Conservation (phyloP, 2,329 filamentous ascomycete genomes). For the Aspergillus vadensis region DNA sequence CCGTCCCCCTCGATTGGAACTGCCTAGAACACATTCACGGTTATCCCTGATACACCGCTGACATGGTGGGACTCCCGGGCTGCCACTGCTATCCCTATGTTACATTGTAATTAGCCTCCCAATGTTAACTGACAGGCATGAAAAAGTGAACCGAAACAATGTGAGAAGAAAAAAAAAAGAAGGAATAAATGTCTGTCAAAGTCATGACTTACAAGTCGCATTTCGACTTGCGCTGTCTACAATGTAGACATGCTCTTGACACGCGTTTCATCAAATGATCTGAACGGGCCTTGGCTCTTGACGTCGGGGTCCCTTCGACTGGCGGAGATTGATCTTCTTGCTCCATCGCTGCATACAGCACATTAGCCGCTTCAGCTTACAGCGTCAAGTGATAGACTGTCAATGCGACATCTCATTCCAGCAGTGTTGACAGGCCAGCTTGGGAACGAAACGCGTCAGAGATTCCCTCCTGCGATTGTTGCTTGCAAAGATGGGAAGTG, state of each 20-base stretch:
- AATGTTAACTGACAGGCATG: background rate
- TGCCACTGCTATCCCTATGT: constrained; percentile 48
- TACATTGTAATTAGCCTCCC: constrained; percentile 4
- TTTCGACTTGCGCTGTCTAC: constrained; percentile 53
- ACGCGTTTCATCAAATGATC: constrained; percentile 47
- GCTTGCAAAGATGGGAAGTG: background rate
- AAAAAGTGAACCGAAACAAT: background rate
- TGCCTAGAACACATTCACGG: constrained; percentile 61
- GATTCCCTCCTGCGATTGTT: background rate
- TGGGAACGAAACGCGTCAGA: background rate
- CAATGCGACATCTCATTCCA: constrained; percentile 1
- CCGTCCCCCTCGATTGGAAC: constrained; percentile 61
- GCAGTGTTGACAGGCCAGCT: background rate
- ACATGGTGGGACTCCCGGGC: constrained; percentile 56
- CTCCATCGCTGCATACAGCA: constrained; percentile 14
- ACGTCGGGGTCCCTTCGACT: constrained; percentile 14
- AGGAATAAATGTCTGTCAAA: background rate
- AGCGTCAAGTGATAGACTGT: background rate
- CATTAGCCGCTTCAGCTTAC: background rate
- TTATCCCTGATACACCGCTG: constrained; percentile 60
- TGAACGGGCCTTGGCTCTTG: constrained; percentile 26
- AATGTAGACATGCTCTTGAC: constrained; percentile 52
- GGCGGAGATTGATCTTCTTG: constrained; percentile 21
- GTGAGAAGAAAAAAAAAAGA: background rate
- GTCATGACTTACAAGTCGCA: constrained; percentile 52